Percentiles rank a stretch among this genome's conserved stretches.
Evolutionary conservation across 2,329 filamentous ascomycete species (phyloP).

Genomic region (Penicillium sp.): DNA sequence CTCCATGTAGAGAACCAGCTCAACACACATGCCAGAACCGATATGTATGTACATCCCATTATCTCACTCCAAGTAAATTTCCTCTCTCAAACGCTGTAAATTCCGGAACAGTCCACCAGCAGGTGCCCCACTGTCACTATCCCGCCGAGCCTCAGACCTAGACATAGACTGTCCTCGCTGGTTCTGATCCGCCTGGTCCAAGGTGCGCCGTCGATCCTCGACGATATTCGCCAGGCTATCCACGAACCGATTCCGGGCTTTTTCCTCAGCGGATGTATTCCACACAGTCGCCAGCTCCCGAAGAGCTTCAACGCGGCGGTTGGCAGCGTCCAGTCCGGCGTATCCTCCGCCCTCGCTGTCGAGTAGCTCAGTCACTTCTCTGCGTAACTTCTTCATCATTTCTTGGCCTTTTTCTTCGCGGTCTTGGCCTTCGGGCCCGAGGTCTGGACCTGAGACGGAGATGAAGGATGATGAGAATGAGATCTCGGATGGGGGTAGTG

Average conservation of each 20-base stretch:
- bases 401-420: conserved; percentile 86
- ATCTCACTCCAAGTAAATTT: conserved; percentile 52
- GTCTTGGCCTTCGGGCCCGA: conserved; percentile 63
- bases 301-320: conserved; percentile 71
- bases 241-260: conserved; percentile 75
- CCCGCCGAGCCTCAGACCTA: conserved; percentile 29
- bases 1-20: conserved; percentile 6
- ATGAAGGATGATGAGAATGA: conserved; percentile 83
- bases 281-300: conserved; percentile 77
- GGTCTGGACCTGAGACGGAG: conserved; percentile 82
- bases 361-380: conserved; percentile 70
- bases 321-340: conserved; percentile 67
- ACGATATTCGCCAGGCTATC: conserved; percentile 78
- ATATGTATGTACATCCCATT: not conserved
- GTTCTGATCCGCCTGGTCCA: conserved; percentile 40
- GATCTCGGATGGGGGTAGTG: conserved; percentile 81
- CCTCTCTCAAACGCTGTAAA: conserved; percentile 53
- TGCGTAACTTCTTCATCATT: conserved; percentile 63
- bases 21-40: not conserved
- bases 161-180: conserved; percentile 20
- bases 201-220: conserved; percentile 63
- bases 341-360: conserved; percentile 59
- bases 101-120: conserved; percentile 55
- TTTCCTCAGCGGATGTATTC: conserved; percentile 95
- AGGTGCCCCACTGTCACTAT: conserved; percentile 40